Conservation (phyloP, 2,329 filamentous ascomycete species). For the Tricladium varicosporioides region DNA sequence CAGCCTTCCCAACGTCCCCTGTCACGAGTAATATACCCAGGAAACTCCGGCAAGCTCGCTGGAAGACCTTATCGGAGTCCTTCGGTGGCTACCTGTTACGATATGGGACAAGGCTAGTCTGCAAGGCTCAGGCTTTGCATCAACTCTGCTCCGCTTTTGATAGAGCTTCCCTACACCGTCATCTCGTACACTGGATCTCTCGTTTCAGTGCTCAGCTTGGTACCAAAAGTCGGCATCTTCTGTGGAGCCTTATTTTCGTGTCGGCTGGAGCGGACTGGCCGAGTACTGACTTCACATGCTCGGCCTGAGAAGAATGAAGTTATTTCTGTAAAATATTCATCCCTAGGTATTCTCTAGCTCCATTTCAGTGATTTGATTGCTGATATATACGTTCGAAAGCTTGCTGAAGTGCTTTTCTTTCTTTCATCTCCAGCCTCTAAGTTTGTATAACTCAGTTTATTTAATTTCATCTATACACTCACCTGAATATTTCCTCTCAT, state of each 20-base stretch:
- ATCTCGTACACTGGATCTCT: conserved; percentile 20
- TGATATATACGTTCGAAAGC: conserved; percentile 28
- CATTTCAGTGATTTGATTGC: conserved; percentile 18
- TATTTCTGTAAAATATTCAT: conserved; percentile 7
- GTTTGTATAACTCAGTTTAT: not conserved
- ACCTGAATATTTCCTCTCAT: too few species aligned
- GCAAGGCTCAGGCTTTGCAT: conserved; percentile 18
- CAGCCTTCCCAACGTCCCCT: not conserved
- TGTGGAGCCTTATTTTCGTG: conserved; percentile 11
- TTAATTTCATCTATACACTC: too few species aligned
- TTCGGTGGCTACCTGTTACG: not conserved
- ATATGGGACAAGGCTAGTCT: conserved; percentile 8
- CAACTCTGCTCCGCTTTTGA: conserved; percentile 27
- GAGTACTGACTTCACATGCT: conserved; percentile 24
- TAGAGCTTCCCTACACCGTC: conserved; percentile 24
- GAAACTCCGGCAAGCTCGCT: conserved; percentile 15
- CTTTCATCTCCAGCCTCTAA: conserved; percentile 5
- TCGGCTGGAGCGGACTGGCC: conserved; percentile 9
- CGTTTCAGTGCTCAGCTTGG: conserved; percentile 20
- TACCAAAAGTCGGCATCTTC: not conserved
- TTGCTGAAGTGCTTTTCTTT: not conserved
- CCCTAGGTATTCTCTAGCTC: conserved; percentile 28
- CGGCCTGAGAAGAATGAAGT: conserved; percentile 10
- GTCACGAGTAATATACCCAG: conserved; percentile 7
- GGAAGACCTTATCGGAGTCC: conserved; percentile 21